Percentiles rank a stretch among this genome's conserved stretches.
These are phyloP conservation scores for Podospora australis DNA, from an alignment of 495 filamentous ascomycete genomes.

Conservation along the genomic window DNA sequence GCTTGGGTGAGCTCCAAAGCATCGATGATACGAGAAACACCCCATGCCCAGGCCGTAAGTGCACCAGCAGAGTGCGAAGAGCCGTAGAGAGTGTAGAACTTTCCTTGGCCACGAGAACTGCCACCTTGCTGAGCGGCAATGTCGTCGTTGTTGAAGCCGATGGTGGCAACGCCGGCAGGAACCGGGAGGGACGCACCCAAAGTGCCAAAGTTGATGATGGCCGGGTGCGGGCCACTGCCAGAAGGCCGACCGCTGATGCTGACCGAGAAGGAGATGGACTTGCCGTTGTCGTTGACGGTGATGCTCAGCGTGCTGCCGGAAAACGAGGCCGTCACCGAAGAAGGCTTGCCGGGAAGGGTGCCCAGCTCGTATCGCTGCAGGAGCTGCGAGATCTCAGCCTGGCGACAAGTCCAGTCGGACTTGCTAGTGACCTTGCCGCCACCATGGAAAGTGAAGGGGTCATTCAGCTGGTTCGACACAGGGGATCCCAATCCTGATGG, in stretches of 20 bases:
- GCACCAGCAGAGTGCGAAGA: conserved; percentile 41
- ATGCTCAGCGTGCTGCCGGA: conserved; percentile 32
- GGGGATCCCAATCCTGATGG: conserved; percentile 12
- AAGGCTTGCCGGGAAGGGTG: conserved; percentile 36
- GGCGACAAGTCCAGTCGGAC: conserved; percentile 43
- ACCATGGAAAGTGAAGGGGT: conserved; percentile 46
- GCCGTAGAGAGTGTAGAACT: conserved; percentile 46
- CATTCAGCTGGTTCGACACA: conserved; percentile 32
- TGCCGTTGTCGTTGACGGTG: conserved; percentile 36
- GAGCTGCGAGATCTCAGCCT: conserved; percentile 42
- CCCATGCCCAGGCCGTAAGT: conserved; percentile 48
- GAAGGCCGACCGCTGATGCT: conserved; percentile 34
- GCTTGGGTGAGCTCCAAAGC: conserved; percentile 38
- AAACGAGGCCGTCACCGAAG: conserved; percentile 34
- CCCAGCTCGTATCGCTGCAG: conserved; percentile 50
- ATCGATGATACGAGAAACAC: conserved; percentile 47
- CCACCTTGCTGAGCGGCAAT: conserved; percentile 36
- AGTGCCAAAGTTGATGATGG: conserved; percentile 41
- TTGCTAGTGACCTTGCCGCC: conserved; percentile 39
- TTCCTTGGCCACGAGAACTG: conserved; percentile 36
- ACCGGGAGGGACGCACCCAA: conserved; percentile 37
- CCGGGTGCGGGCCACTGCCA: conserved; percentile 34
- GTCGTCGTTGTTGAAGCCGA: conserved; percentile 45
- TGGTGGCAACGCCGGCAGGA: conserved; percentile 39
- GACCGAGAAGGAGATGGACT: conserved; percentile 45